phyloP scores from a whole-genome alignment of 768 basidiomycete species.

The Pleurotus ostreatus region DNA sequence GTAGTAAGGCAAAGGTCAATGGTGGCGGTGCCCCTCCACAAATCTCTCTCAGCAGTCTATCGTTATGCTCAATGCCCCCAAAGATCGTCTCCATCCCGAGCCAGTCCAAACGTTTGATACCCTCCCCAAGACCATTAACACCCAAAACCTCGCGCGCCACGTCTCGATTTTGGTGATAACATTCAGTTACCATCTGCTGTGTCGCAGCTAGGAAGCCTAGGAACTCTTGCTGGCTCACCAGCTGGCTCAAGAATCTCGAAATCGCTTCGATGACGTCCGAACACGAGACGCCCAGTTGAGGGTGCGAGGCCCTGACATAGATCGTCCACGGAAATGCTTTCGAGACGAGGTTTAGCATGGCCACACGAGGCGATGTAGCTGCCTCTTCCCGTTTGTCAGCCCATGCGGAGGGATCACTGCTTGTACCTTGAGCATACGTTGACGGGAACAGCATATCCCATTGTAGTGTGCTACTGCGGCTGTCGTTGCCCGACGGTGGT shows the following conservation, averaged over 20 bases:
- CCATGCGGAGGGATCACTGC: constrained; percentile 41
- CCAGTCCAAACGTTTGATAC: constrained; percentile 66
- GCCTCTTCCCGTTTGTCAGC: constrained; percentile 56
- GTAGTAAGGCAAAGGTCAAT: neutral
- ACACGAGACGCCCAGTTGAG: constrained; percentile 55
- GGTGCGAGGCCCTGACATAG: constrained; percentile 38
- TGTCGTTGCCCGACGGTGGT: neutral
- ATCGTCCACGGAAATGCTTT: constrained; percentile 54
- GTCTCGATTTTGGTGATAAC: constrained; percentile 66
- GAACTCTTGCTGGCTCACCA: constrained; percentile 51
- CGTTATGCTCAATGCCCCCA: constrained; percentile 54
- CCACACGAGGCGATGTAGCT: constrained; percentile 60
- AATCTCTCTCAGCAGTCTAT: constrained; percentile 35
- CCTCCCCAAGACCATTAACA: constrained; percentile 50
- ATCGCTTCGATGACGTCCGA: constrained; percentile 61
- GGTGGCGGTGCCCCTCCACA: constrained; percentile 28
- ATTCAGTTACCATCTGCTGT: constrained; percentile 39
- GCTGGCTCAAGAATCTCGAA: constrained; percentile 42
- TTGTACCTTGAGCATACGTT: neutral
- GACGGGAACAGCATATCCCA: constrained; percentile 1
- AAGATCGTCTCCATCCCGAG: constrained; percentile 55
- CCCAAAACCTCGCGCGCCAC: constrained; percentile 62
- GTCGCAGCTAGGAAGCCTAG: constrained; percentile 29
- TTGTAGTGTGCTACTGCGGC: neutral
- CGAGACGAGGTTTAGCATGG: constrained; percentile 48